Percentiles rank a stretch among this genome's conserved stretches.
These are phyloP conservation scores for Paraconiothyrium sp. DNA, from an alignment of 2,329 filamentous ascomycete species.

Conservation along the genomic window DNA sequence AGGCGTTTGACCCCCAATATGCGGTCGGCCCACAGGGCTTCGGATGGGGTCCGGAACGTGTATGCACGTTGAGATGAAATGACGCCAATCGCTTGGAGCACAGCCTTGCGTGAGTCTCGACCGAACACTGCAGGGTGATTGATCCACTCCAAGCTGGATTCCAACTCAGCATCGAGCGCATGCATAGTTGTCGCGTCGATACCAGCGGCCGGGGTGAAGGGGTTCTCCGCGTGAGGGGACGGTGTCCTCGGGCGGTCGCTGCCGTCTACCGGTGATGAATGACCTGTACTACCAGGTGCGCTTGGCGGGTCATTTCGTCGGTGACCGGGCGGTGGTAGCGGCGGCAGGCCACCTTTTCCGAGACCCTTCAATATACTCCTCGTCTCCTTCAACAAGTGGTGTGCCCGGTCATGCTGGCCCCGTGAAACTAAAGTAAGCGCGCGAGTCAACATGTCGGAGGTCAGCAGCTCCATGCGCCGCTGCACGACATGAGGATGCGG, in stretches of 20 bases:
- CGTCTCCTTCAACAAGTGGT: conserved; percentile 92
- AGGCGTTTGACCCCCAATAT: conserved; percentile 82
- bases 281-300: conserved; percentile 50
- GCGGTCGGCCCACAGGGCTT: conserved; percentile 86
- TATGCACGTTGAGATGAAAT: conserved; percentile 94
- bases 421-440: conserved; percentile 90
- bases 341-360: conserved; percentile 92
- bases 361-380: conserved; percentile 94
- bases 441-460: conserved; percentile 95
- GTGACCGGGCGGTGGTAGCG: conserved; percentile 73
- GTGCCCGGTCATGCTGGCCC: conserved; percentile 91
- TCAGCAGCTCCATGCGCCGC: conserved; percentile 95
- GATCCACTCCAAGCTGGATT: conserved; percentile 95
- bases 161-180: conserved; percentile 89
- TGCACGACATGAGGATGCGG: conserved; percentile 96
- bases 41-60: conserved; percentile 89
- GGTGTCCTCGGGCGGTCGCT: conserved; percentile 48
- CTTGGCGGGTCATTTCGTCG: conserved; percentile 51
- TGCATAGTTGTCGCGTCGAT: conserved; percentile 84
- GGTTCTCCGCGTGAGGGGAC: conserved; percentile 53
- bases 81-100: conserved; percentile 94
- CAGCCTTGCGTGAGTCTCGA: conserved; percentile 92
- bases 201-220: conserved; percentile 70
- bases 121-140: conserved; percentile 95
- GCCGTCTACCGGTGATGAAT: conserved; percentile 51